Conservation (phyloP, 768 basidiomycete species). For the Chalciporus piperatus region DNA sequence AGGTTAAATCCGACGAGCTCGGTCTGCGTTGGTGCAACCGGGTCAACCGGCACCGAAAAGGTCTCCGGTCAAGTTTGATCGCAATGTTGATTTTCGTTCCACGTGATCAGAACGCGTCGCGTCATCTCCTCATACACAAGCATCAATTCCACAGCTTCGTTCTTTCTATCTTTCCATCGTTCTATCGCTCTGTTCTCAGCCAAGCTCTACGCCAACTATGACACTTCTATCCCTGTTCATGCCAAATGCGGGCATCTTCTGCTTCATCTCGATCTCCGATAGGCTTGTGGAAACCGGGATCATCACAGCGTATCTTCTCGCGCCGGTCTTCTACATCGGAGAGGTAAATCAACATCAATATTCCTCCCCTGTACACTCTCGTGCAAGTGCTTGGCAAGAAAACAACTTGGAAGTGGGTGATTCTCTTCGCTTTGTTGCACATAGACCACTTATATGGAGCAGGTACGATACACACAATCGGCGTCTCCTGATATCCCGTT, state of each 20-base stretch:
- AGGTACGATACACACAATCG: neutral
- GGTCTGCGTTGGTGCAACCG: neutral
- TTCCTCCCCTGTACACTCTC: neutral
- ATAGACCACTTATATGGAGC: neutral
- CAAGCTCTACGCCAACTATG: constrained; percentile 4
- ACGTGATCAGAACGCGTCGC: constrained; percentile 21
- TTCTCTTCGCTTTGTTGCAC: neutral
- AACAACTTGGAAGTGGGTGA: constrained; percentile 9
- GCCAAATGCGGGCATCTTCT: constrained; percentile 24
- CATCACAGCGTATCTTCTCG: neutral
- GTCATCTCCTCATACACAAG: too few species aligned
- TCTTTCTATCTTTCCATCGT: neutral
- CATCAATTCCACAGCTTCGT: too few species aligned
- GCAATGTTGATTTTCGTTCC: constrained; percentile 16
- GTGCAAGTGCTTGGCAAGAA: neutral
- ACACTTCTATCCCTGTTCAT: constrained; percentile 23
- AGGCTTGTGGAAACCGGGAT: constrained; percentile 25
- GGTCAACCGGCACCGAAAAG: neutral
- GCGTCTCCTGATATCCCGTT: neutral
- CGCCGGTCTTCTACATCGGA: neutral
- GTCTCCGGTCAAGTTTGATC: neutral
- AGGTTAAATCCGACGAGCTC: neutral
- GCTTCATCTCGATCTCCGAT: constrained; percentile 25
- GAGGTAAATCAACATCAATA: neutral
- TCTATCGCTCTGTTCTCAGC: neutral